These are phyloP conservation scores for Dendrobium chrysotoxum DNA, from an alignment of 106 monocot species.

Conservation along the genomic window DNA sequence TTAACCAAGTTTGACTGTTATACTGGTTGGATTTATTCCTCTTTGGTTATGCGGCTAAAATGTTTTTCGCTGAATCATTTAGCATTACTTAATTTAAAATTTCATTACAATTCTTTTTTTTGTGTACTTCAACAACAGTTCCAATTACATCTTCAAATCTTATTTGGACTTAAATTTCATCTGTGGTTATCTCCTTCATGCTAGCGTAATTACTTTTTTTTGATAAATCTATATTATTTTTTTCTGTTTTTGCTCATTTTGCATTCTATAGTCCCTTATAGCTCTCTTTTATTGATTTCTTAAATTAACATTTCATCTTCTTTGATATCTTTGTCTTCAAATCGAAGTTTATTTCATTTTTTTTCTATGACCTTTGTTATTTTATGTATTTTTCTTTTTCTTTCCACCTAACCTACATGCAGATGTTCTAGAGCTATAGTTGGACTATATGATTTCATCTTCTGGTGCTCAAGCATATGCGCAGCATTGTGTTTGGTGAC, in stretches of 20 bases:
- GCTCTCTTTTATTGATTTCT: neutral
- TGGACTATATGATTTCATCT: neutral
- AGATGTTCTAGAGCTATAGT: neutral
- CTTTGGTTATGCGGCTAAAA: neutral
- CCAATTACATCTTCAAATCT: too few species aligned
- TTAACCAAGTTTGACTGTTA: neutral
- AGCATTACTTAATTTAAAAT: neutral
- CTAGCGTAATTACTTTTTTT: too few species aligned
- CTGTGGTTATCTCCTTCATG: too few species aligned
- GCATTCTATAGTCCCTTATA: neutral
- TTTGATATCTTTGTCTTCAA: neutral
- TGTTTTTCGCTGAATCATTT: neutral
- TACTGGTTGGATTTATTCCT: neutral
- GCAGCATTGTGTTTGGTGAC: neutral
- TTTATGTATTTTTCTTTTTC: neutral
- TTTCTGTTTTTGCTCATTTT: neutral
- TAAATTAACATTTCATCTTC: neutral
- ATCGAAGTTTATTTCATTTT: neutral
- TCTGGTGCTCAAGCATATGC: neutral
- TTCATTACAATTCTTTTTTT: too few species aligned
- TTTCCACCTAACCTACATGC: neutral
- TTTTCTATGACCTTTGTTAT: neutral
- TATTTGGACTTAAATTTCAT: too few species aligned
- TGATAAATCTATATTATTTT: neutral
- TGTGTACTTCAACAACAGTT: too few species aligned